Percentiles rank a stretch among this genome's conserved stretches.
These are phyloP conservation scores for Eucalyptus tenuipes DNA, from an alignment of 345 rosid genomes.

Conservation along the genomic window DNA sequence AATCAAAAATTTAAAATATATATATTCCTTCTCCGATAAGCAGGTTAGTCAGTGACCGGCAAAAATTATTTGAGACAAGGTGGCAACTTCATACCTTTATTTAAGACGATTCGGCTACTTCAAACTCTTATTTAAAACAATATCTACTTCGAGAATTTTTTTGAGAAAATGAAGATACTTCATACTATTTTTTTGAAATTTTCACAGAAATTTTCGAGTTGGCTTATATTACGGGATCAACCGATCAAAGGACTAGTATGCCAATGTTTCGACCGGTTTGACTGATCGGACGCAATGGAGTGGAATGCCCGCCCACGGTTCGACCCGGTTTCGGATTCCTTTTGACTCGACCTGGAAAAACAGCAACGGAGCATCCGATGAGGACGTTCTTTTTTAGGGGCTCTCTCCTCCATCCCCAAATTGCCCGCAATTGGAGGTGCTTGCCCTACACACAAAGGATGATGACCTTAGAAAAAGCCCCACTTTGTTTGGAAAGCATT, in stretches of 20 bases:
- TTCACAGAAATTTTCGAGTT: not conserved
- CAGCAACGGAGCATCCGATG: not conserved
- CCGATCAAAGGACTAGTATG: not conserved
- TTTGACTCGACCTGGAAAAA: not conserved
- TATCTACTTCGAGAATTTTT: fast-evolving
- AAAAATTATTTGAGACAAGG: fast-evolving
- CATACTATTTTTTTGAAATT: fast-evolving
- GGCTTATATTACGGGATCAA: not conserved
- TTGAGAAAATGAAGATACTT: fast-evolving
- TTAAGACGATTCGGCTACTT: fast-evolving
- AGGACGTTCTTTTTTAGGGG: not conserved
- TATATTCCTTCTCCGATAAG: fast-evolving
- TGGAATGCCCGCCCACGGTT: not conserved
- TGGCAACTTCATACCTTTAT: fast-evolving
- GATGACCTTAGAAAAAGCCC: not conserved
- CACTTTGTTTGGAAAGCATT: not conserved
- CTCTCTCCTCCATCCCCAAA: not conserved
- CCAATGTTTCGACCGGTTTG: not conserved
- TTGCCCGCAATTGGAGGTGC: not conserved
- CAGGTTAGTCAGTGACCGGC: fast-evolving
- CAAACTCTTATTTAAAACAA: fast-evolving
- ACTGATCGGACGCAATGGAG: fast-evolving
- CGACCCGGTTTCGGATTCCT: not conserved
- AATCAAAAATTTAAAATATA: fast-evolving
- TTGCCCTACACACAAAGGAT: not conserved